Evolutionary conservation across 1,139 yeast species (phyloP), one percentile per base, ranked within the genome.

Genomic region (Nematodospora anomalae): DNA sequence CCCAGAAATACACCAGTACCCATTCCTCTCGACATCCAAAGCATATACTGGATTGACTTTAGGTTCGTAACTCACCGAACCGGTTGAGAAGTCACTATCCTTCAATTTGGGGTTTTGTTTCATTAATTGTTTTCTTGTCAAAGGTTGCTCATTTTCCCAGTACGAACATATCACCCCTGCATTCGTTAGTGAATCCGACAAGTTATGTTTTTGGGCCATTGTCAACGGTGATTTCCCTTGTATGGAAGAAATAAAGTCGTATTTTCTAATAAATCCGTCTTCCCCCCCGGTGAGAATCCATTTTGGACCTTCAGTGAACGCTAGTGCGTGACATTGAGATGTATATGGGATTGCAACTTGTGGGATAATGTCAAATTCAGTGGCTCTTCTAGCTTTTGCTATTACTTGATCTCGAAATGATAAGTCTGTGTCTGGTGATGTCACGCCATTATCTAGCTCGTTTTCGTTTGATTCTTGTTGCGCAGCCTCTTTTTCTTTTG

Each of bases 121-220:
- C 64, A 71, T 45, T 41, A 76, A 46, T 41, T 70, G 62, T 11
- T 57, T 53, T 44, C 60, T 62, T 20, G 76, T 64, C 40, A 78
- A 66, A 0, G 96, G 96, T 53, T 88, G 86, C 59, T 90, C 98
- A 58, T 92, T 94, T 53, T 90, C 97, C 97, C 97, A 92, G 61
- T 88, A 92, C 0, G 95, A 83, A 22, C 76, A 61, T 10, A 90
- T 64, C 2, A 87, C 83, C 4, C 97, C 98, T 0, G 92, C 92
- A 50, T 80, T 83, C 16, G 85, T 76, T 26, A 92, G 77, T 0
- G 95, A 77, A 56, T 92, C 99, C 4, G 43, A 26, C 20, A 41
- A 26, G 34, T 88, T 86, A 58, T 92, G 98, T 51, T 79, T 79
- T 57, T 92, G 98, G 2, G 96, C 90, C 51, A 89, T 86, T 0